Evolutionary conservation across 139 green algal genomes (phyloP).

Genomic region (Diplosphaera chodatii): DNA sequence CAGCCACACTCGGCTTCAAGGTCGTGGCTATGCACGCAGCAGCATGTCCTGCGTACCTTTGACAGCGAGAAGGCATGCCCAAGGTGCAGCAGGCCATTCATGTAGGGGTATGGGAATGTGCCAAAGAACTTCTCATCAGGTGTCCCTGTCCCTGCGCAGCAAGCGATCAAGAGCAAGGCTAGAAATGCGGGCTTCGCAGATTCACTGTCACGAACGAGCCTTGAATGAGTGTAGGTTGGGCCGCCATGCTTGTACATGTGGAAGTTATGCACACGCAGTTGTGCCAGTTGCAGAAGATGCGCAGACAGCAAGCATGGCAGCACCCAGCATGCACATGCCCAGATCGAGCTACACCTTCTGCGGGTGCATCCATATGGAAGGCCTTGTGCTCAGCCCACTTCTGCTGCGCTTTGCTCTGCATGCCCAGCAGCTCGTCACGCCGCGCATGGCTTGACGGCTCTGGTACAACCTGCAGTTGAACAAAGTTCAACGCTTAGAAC

Average conservation of each 20-base stretch:
- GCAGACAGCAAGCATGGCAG: too few species aligned
- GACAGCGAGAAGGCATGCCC: conserved; percentile 97
- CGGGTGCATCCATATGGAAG: conserved; percentile 82
- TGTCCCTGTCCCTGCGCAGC: conserved; percentile 7
- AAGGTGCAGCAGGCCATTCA: conserved; percentile 98
- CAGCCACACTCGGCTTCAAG: too few species aligned
- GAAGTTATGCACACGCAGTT: too few species aligned
- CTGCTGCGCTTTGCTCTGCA: conserved; percentile 69
- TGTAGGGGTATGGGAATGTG: conserved; percentile 99
- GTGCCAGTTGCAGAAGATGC: too few species aligned
- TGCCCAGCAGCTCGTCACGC: conserved; percentile 76
- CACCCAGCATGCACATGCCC: too few species aligned
- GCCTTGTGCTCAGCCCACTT: conserved; percentile 73
- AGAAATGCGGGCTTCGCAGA: too few species aligned
- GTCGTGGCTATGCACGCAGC: neutral
- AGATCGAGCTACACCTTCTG: conserved; percentile 20
- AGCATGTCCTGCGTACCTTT: conserved; percentile 59
- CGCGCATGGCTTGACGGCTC: conserved; percentile 31
- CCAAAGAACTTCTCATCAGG: conserved; percentile 90
- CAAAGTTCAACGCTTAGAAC: too few species aligned
- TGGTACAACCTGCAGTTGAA: too few species aligned
- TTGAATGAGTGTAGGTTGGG: too few species aligned
- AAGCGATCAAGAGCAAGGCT: too few species aligned
- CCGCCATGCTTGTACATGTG: too few species aligned
- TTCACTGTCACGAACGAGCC: too few species aligned